phyloP scores from a whole-genome alignment of 1,284 basidiomycete species.

The Mycena citricolor region DNA sequence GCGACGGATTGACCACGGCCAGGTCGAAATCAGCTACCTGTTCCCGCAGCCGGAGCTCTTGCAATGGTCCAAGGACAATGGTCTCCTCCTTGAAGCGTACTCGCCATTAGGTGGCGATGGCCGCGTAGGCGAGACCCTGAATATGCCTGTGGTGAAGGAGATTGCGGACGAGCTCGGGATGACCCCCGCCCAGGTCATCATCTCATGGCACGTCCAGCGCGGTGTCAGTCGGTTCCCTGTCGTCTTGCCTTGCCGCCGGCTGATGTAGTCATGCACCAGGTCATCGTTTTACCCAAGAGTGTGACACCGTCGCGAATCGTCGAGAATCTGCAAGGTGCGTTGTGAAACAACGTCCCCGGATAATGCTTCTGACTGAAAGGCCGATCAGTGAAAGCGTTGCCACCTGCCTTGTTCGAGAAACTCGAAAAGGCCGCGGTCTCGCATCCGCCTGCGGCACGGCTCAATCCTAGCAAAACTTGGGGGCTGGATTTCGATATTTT shows the following conservation, averaged over 20 bases:
- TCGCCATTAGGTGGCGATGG: conserved; percentile 73
- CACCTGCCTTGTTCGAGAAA: conserved; percentile 53
- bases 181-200: conserved; percentile 76
- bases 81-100: conserved; percentile 73
- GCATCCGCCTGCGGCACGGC: conserved; percentile 52
- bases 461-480: conserved; percentile 65
- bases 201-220: conserved; percentile 80
- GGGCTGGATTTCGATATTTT: conserved; percentile 64
- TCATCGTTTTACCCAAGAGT: conserved; percentile 77
- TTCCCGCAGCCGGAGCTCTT: conserved; percentile 78
- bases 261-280: conserved; percentile 35
- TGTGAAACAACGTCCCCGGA: too few relatives aligned
- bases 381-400: conserved; percentile 59
- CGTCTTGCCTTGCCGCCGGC: conserved; percentile 1
- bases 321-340: conserved; percentile 66
- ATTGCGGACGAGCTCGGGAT: conserved; percentile 67
- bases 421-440: conserved; percentile 60
- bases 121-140: conserved; percentile 54
- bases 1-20: conserved; percentile 17
- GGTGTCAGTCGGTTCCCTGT: conserved; percentile 47
- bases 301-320: conserved; percentile 71
- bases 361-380: too few relatives aligned
- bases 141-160: conserved; percentile 55
- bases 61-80: conserved; percentile 64
- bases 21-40: conserved; percentile 82